Evolutionary conservation across 148 eudicot species (phyloP).

Genomic region (Vaccinium darrowii): DNA sequence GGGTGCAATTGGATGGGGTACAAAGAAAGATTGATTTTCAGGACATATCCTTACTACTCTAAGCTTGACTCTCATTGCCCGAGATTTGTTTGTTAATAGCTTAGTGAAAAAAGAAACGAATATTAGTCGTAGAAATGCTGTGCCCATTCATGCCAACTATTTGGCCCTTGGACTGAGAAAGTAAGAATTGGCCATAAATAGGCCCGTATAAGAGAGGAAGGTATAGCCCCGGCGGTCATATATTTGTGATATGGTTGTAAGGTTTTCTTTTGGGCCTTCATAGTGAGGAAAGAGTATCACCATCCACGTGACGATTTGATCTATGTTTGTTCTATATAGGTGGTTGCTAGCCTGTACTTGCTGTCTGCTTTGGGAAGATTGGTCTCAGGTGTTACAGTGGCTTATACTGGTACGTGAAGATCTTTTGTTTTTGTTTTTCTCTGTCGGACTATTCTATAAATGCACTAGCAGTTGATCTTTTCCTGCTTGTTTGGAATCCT

Average conservation of each 20-base stretch:
- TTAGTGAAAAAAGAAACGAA: not conserved
- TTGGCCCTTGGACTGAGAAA: not conserved
- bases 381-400: slow-evolving; percentile 81
- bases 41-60: not conserved
- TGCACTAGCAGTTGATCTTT: not conserved
- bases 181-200: not conserved
- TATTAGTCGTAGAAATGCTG: not conserved
- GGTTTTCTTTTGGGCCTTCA: not conserved
- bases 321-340: slow-evolving; percentile 39
- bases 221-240: not conserved
- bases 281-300: not conserved
- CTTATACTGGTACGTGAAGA: slow-evolving; percentile 66
- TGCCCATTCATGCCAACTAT: not conserved
- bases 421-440: not conserved
- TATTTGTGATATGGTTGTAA: not conserved
- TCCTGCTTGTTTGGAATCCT: not conserved
- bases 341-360: slow-evolving; percentile 61
- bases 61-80: not conserved
- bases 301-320: not conserved
- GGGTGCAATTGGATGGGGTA: not conserved
- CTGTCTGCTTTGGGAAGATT: slow-evolving; percentile 83
- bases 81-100: not conserved
- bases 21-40: not conserved
- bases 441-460: not conserved
- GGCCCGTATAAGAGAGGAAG: not conserved